Evolutionary conservation across 495 filamentous ascomycete species (phyloP).

Genomic region (Talaromyces trachyspermus): DNA sequence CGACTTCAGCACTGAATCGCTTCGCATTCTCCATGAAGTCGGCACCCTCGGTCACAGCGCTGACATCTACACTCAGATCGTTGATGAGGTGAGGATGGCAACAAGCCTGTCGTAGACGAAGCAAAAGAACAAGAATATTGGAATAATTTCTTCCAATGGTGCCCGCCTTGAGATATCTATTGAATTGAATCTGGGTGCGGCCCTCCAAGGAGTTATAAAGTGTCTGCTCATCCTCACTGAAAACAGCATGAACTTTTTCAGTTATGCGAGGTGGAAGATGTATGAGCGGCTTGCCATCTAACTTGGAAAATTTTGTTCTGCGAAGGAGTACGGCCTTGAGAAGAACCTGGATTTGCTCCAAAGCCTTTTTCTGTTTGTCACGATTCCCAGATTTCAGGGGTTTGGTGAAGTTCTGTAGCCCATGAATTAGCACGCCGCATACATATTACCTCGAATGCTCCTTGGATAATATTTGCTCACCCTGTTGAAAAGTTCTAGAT

Average conservation of each 20-base stretch:
- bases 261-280: conserved; percentile 63
- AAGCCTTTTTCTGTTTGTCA: conserved; percentile 36
- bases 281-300: conserved; percentile 83
- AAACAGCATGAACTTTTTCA: conserved; percentile 58
- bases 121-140: conserved; percentile 74
- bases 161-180: conserved; percentile 64
- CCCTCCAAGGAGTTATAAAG: conserved; percentile 69
- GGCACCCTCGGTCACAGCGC: conserved; percentile 47
- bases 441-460: not conserved
- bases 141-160: conserved; percentile 74
- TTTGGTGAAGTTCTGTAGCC: conserved; percentile 38
- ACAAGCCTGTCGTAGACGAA: conserved; percentile 70
- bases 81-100: conserved; percentile 89
- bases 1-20: conserved; percentile 50
- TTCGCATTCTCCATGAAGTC: conserved; percentile 62
- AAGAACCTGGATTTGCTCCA: conserved; percentile 68
- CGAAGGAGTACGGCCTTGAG: conserved; percentile 82
- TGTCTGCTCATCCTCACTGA: conserved; percentile 61
- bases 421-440: conserved; percentile 15
- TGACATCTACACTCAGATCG: conserved; percentile 56
- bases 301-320: conserved; percentile 72
- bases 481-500: conserved; percentile 51
- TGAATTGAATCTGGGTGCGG: conserved; percentile 62
- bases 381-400: conserved; percentile 43
- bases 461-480: conserved; percentile 27